phyloP scores from a whole-genome alignment of 805 yeast genomes.

The Ogataea wickerhamii region DNA sequence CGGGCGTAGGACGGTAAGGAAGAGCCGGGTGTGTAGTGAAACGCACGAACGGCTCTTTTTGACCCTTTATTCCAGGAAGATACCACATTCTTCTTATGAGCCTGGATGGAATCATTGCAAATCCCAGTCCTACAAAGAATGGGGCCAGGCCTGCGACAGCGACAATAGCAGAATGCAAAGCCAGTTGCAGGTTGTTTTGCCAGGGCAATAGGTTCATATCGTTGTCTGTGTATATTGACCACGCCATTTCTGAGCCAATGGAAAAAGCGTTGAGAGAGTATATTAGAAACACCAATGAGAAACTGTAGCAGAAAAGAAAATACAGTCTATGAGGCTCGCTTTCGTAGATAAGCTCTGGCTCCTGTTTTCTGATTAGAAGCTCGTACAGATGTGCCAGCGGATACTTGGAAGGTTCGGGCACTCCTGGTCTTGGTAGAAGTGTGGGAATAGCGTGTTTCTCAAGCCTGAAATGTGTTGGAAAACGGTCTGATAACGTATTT shows the following conservation, averaged over 20 bases:
- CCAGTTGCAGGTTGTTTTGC: slow-evolving; percentile 23
- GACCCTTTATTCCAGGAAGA: slow-evolving; percentile 55
- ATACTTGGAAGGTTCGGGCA: slow-evolving; percentile 64
- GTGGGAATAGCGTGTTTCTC: slow-evolving; percentile 63
- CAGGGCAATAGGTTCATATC: slow-evolving; percentile 28
- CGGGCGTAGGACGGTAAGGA: slow-evolving; percentile 76
- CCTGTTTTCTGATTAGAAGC: slow-evolving; percentile 44
- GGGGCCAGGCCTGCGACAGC: slow-evolving; percentile 41
- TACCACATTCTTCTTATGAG: slow-evolving; percentile 74
- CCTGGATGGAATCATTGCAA: slow-evolving; percentile 61
- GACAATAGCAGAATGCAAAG: slow-evolving; percentile 31
- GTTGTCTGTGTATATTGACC: slow-evolving; percentile 27
- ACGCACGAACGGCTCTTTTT: slow-evolving; percentile 40
- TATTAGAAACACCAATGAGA: slow-evolving; percentile 65
- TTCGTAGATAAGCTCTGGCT: slow-evolving; percentile 76
- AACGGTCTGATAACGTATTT: slow-evolving; percentile 51
- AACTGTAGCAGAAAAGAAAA: slow-evolving; percentile 63
- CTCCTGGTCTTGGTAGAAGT: slow-evolving; percentile 69
- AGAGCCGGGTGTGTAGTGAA: slow-evolving; percentile 73
- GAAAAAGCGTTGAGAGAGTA: slow-evolving; percentile 51
- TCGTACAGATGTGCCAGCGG: slow-evolving; percentile 61
- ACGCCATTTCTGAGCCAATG: slow-evolving; percentile 30
- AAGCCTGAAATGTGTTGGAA: slow-evolving; percentile 61
- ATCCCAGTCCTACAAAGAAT: slow-evolving; percentile 35
- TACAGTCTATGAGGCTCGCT: slow-evolving; percentile 80